Base-by-base conservation (phyloP, 306 rosid genomes). In the Cucumis hystrix region DNA sequence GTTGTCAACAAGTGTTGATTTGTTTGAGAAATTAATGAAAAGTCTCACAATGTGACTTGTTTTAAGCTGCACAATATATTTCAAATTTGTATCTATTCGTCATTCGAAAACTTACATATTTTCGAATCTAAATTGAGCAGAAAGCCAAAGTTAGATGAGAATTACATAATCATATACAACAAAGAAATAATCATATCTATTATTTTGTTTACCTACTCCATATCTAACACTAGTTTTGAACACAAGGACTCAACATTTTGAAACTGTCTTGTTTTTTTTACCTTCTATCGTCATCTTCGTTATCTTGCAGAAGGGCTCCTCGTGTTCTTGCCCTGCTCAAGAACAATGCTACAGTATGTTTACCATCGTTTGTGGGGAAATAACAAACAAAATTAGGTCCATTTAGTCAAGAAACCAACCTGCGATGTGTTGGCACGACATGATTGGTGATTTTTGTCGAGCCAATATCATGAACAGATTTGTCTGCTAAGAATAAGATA, bases 281-380 rank as follows among this genome's bases (percentile, higher is more conserved):
- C 75, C 39, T 20, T 11, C 58, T 59, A 74, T 33, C 1, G 21
- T 87, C 84, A 40, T 83, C 83, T 23, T 80, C 93, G 1, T 83
- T 76, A 83, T 87, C 88, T 78, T 80, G 90, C 83, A 92, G 85
- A 79, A 87, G 78, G n/a, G 85, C 96, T 28, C 96, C 97, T 84
- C 93, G 83, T 63, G 88, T 85, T 83, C 86, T 90, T 70, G 91
- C 82, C 88, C 97, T 88, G 93, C 82, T 41, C 77, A 80, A 79
- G 45, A 68, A 37, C 80, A 76, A 45, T 40, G 58, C 67, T 8
- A 39, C 57, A 59, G 40, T 78, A 74, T 62, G 59, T 43, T 18
- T 16, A 82, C 67, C 41, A 61, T 40, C 13, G 49, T 47, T 37
- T 57, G 43, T 13, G 43, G 16, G 47, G 45, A 18, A 51, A 14